Evolutionary conservation across 2,329 filamentous ascomycete species (phyloP).

Genomic region (Grosmannia penicillata): DNA sequence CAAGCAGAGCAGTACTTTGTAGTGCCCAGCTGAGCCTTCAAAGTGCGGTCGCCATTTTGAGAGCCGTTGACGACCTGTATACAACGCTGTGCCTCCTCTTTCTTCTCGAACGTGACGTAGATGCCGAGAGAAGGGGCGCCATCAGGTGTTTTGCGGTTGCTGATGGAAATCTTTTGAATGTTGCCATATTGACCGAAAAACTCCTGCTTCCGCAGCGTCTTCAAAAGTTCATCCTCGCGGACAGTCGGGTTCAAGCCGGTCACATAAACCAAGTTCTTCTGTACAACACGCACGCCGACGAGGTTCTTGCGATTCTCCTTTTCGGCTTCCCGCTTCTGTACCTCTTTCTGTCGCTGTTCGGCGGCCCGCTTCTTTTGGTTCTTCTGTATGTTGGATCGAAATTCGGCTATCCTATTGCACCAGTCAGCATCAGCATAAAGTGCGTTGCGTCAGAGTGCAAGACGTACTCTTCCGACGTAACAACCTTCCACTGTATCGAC

Average conservation of each 20-base stretch:
- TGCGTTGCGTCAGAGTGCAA: not conserved
- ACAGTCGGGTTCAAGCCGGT: slow-evolving; percentile 86
- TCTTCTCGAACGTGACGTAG: slow-evolving; percentile 93
- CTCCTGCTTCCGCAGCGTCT: slow-evolving; percentile 76
- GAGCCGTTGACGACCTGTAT: slow-evolving; percentile 89
- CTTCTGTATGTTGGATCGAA: slow-evolving; percentile 67
- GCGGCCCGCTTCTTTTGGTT: slow-evolving; percentile 85
- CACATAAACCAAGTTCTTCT: slow-evolving; percentile 98
- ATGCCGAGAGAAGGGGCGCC: slow-evolving; percentile 82
- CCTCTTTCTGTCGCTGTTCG: slow-evolving; percentile 78
- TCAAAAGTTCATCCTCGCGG: slow-evolving; percentile 80
- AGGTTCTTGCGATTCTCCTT: slow-evolving; percentile 92
- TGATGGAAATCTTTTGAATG: slow-evolving; percentile 97
- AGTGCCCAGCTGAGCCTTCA: slow-evolving; percentile 71
- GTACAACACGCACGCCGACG: slow-evolving; percentile 85
- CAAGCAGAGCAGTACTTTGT: slow-evolving; percentile 99
- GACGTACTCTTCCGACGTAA: slow-evolving; percentile 84
- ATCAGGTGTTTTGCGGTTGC: slow-evolving; percentile 71
- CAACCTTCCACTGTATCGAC: slow-evolving; percentile 91
- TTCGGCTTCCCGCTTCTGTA: slow-evolving; percentile 90
- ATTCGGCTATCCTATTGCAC: slow-evolving; percentile 47
- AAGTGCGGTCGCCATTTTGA: slow-evolving; percentile 70
- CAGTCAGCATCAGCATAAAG: not conserved
- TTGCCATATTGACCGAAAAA: slow-evolving; percentile 98
- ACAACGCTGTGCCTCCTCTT: slow-evolving; percentile 78